phyloP scores from a whole-genome alignment of 371 early-diverging fungal species.

The Capillidium rhysosporum region DNA sequence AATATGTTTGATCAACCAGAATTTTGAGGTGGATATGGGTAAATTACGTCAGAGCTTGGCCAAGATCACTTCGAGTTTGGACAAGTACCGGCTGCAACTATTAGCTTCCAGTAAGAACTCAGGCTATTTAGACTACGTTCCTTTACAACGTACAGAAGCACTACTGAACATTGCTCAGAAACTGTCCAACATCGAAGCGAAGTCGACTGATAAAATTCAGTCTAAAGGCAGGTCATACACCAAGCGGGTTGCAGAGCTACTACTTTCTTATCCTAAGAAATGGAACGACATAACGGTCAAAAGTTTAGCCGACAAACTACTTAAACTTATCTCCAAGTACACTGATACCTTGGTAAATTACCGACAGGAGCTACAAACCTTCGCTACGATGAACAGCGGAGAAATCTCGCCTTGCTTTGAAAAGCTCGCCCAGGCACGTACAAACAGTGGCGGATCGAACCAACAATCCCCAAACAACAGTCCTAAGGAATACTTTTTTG shows the following conservation, averaged over 20 bases:
- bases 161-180: not conserved
- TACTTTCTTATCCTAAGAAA: not conserved
- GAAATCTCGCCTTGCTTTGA: not conserved
- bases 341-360: not conserved
- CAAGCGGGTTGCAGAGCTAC: not conserved
- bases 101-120: not conserved
- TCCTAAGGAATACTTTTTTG: slow-evolving; percentile 5
- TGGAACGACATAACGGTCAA: not conserved
- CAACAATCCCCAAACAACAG: not conserved
- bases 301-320: not conserved
- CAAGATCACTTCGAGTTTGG: not conserved
- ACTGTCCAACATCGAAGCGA: not conserved
- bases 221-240: not conserved
- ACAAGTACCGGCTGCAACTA: not conserved
- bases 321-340: not conserved
- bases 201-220: not conserved
- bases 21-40: not conserved
- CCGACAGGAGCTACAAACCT: not conserved
- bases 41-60: not conserved
- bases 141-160: not conserved
- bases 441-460: not conserved
- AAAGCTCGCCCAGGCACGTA: not conserved
- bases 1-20: slow-evolving; percentile 30
- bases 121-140: not conserved
- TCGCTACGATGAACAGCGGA: not conserved